Conservation (phyloP, 2,329 filamentous ascomycete species). For the Venturia effusa region DNA sequence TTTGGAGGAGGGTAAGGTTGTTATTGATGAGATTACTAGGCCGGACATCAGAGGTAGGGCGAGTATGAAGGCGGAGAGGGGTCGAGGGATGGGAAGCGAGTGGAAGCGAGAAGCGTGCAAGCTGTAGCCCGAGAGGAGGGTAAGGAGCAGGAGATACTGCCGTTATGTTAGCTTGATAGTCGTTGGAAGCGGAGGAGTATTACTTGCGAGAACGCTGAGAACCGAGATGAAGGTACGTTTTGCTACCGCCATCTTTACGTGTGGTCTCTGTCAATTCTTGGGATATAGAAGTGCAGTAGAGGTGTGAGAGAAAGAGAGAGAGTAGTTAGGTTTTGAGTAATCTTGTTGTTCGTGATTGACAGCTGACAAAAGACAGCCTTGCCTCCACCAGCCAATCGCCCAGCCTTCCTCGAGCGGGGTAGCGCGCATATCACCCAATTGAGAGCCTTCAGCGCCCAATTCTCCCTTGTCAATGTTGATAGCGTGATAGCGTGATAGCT, state of each 20-base stretch:
- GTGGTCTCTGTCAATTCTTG: background rate
- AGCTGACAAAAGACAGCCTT: background rate
- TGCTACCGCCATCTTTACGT: slow-evolving; percentile 22
- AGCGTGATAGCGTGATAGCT: no score
- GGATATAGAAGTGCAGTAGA: background rate
- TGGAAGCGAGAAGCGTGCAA: slow-evolving; percentile 21
- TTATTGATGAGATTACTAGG: slow-evolving; percentile 27
- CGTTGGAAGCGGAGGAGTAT: background rate
- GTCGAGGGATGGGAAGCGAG: slow-evolving; percentile 32
- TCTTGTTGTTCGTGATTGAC: background rate
- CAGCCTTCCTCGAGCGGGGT: slow-evolving; percentile 1
- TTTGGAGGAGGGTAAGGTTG: slow-evolving; percentile 22
- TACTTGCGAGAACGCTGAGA: slow-evolving; percentile 26
- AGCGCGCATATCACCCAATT: background rate
- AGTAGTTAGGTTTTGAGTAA: background rate
- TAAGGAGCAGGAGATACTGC: slow-evolving; percentile 32
- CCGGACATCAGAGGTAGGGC: slow-evolving; percentile 33
- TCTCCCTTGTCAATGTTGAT: background rate
- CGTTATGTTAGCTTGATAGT: background rate
- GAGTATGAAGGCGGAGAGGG: slow-evolving; percentile 30
- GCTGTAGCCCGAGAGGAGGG: slow-evolving; percentile 29
- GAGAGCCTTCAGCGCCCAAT: background rate
- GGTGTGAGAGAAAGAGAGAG: background rate
- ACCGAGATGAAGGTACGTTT: slow-evolving; percentile 28
- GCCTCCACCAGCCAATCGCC: background rate